Evolutionary conservation across 768 basidiomycete species (phyloP), one percentile per base, ranked within the genome.

Genomic region (Boletus rubropictus): DNA sequence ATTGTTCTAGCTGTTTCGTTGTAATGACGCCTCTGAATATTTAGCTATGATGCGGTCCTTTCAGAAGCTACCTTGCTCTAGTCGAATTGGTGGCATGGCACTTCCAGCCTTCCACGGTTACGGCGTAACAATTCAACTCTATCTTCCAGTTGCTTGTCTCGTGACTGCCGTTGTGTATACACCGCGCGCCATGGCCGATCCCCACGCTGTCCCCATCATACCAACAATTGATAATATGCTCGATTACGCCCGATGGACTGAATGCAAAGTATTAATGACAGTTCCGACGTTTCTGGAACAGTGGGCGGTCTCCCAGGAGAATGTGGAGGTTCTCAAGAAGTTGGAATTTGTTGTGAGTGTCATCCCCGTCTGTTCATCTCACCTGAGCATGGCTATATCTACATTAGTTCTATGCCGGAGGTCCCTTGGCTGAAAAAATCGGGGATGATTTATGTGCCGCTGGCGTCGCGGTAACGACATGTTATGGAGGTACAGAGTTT

Each of bases 31-130:
- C 12, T 34, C n/a, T 15, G 9, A 11, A 11, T 14, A 8, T 18
- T 7, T 39, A 56, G 55, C 37, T 3, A 7, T 28, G 17, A 31
- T 37, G 1, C 37, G 7, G 15, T 41, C 38, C 6, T 21, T 37
- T 21, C 10, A 11, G 17, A 28, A 17, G 0, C 5, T 44, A 4
- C 22, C 38, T 24, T 31, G 52, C 12, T 50, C 50, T 14, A 36
- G 62, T 35, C 61, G 53, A 20, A 39, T 67, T 32, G 59, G 57
- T 24, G 55, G 50, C 7, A 65, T 69, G 60, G 53, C 56, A 11
- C 53, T 74, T 14, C 73, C 74, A 6, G 34, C 71, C 6, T 75
- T 76, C 57, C 72, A 76, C 48, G 59, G 58, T 0, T 48, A 68
- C 4, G 72, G 73, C 1, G 29, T 67, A 9, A 43, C 44, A 8